Evolutionary conservation across 1,284 basidiomycete species (phyloP), one percentile per base, ranked within the genome.

Genomic region (Pterulicium gracile): DNA sequence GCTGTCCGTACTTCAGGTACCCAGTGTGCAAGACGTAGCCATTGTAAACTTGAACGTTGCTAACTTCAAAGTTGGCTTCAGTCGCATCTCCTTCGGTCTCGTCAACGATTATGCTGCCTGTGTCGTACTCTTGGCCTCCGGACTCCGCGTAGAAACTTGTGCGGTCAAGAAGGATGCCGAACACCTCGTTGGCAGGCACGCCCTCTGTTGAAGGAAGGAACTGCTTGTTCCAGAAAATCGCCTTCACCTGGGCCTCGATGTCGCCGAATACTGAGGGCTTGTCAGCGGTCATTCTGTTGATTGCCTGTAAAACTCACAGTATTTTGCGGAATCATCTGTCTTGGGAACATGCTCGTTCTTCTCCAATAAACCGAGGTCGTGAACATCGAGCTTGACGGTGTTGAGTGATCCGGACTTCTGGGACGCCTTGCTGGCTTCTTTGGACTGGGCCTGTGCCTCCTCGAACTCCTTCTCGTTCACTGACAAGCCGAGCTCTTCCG

Each of bases 121-220:
- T 97, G 64, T 99, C 95, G 56, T 89, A 84, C 66, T 98, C 94
- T 64, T 99, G 95, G 35, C 95, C 96, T 61, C 95, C 95, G 43
- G 90, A 79, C 69, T 99, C 95, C 21, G 95, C 95, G 57, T 98
- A 99, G 65, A 98, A 96, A 68, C 85, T 92, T n/a, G 95, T 98
- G 48, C 77, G 77, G 67, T 98, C 91, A 46, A 99, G 79, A 32
- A 99, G 62, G 48, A 99, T 61, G 47, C 95, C 96, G 58, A 98
- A 90, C 12, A 74, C 67, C 21, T 77, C 67, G 51, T 74, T 76
- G 18, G 73, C 68, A 0, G 84, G 75, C 24, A 94, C 71, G 39
- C 70, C 67, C 15, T 67, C 60, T 3, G 92, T 91, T 1, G 87
- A 82, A 13, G 65, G 56, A 47, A 81, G 56, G 67, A 98, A 98